Conservation (phyloP, 23 red algal genomes). For the Gracilariopsis chorda region DNA sequence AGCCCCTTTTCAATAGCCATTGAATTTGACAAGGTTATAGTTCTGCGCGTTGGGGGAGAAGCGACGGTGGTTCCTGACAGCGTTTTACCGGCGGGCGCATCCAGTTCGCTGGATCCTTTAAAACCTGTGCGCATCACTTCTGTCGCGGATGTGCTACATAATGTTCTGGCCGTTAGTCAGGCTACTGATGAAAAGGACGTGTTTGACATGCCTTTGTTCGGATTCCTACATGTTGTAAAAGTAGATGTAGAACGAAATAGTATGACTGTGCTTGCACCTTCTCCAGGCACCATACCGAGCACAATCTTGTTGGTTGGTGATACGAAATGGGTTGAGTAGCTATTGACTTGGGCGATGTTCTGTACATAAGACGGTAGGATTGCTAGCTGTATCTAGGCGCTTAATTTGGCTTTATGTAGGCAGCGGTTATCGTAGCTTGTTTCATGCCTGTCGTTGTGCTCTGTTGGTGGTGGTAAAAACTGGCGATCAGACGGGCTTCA, state of each 20-base stretch:
- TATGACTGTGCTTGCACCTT: slow-evolving; percentile 79
- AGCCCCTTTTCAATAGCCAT: slow-evolving; percentile 75
- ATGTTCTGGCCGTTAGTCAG: slow-evolving; percentile 86
- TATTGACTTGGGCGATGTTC: background rate
- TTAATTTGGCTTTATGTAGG: no score
- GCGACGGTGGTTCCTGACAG: slow-evolving; percentile 69
- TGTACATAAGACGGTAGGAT: no score
- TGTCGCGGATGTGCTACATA: slow-evolving; percentile 54
- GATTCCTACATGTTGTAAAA: slow-evolving; percentile 80
- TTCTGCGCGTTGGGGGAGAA: slow-evolving; percentile 29
- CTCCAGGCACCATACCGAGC: slow-evolving; percentile 60
- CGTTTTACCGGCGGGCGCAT: slow-evolving; percentile 65
- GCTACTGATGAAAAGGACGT: slow-evolving; percentile 61
- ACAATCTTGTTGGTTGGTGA: slow-evolving; percentile 63
- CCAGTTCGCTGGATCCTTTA: slow-evolving; percentile 67
- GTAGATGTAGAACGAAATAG: slow-evolving; percentile 69
- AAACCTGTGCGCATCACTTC: slow-evolving; percentile 32
- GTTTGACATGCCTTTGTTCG: slow-evolving; percentile 54
- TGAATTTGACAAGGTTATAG: slow-evolving; percentile 63
- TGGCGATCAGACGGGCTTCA: no score
- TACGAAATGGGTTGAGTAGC: slow-evolving; percentile 84
- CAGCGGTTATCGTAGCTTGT: no score
- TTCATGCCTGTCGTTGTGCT: no score
- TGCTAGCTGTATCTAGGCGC: no score
- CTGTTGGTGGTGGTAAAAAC: no score